These are phyloP conservation scores for Dendrostoma leiphaemia DNA, from an alignment of 2,329 filamentous ascomycete genomes.

Conservation along the genomic window DNA sequence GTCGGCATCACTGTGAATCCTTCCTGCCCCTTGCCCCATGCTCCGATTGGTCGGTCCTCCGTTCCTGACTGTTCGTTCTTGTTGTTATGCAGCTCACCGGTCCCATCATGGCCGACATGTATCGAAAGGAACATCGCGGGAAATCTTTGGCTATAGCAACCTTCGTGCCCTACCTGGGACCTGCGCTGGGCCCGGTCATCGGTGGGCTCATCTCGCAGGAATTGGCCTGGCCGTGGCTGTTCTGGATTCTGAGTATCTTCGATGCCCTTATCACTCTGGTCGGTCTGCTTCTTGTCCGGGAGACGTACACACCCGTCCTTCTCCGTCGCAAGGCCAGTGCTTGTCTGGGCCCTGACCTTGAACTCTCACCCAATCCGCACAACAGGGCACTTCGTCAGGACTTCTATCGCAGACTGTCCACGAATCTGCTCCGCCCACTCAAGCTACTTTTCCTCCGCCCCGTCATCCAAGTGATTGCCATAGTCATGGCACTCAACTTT, in stretches of 20 bases:
- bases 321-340: slow-evolving; percentile 17
- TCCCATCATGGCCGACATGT: slow-evolving; percentile 6
- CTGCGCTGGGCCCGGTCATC: slow-evolving; percentile 40
- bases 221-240: slow-evolving; percentile 43
- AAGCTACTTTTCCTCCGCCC: slow-evolving; percentile 49
- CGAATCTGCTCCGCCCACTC: slow-evolving; percentile 34
- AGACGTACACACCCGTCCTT: slow-evolving; percentile 37
- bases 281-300: slow-evolving; percentile 36
- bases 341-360: slow-evolving; percentile 2
- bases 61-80: no score
- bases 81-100: neutral
- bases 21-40: no score
- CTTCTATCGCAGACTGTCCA: slow-evolving; percentile 22
- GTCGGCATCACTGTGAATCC: neutral
- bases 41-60: no score
- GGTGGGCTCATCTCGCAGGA: slow-evolving; percentile 38
- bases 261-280: slow-evolving; percentile 32
- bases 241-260: slow-evolving; percentile 40
- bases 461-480: slow-evolving; percentile 46
- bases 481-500: slow-evolving; percentile 50
- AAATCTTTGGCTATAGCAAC: slow-evolving; percentile 1
- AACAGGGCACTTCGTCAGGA: slow-evolving; percentile 23
- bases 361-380: neutral
- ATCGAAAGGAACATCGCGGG: neutral
- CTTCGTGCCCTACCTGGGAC: slow-evolving; percentile 30